Conservation (phyloP, 1,139 yeast species). For the Kodamaea fungicola region DNA sequence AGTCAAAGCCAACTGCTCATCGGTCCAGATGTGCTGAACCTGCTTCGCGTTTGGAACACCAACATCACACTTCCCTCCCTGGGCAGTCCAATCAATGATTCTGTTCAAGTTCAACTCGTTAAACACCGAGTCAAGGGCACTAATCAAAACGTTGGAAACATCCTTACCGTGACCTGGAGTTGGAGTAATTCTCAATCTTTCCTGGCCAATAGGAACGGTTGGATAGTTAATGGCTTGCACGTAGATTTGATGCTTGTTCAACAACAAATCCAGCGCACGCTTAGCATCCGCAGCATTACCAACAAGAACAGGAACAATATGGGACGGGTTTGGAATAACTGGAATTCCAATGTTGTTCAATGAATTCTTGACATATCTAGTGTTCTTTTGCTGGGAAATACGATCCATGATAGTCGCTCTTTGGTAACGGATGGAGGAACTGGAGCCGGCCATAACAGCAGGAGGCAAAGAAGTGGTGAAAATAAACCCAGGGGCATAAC, state of each 20-base stretch:
- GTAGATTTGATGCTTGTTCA: slow-evolving; percentile 80
- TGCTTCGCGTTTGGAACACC: slow-evolving; percentile 49
- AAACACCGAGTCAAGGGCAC: slow-evolving; percentile 80
- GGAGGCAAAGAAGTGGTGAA: slow-evolving; percentile 97
- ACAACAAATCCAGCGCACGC: slow-evolving; percentile 81
- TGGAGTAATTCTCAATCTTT: slow-evolving; percentile 93
- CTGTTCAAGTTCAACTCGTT: slow-evolving; percentile 70
- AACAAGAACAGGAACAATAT: slow-evolving; percentile 89
- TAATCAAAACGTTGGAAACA: slow-evolving; percentile 70
- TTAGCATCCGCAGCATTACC: slow-evolving; percentile 95
- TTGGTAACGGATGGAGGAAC: slow-evolving; percentile 82
- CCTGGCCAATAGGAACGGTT: slow-evolving; percentile 94
- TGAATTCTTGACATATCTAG: slow-evolving; percentile 76
- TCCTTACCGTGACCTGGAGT: slow-evolving; percentile 92
- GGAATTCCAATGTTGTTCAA: slow-evolving; percentile 78
- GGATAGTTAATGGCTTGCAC: slow-evolving; percentile 99
- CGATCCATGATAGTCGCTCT: slow-evolving; percentile 76
- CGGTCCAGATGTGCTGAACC: slow-evolving; percentile 76
- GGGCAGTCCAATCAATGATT: slow-evolving; percentile 69
- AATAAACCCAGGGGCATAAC: slow-evolving; percentile 95
- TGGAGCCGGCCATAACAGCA: slow-evolving; percentile 94
- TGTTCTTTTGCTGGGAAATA: slow-evolving; percentile 79
- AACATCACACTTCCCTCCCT: slow-evolving; percentile 89
- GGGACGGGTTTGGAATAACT: slow-evolving; percentile 96
- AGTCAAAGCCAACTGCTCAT: slow-evolving; percentile 62